phyloP scores from a whole-genome alignment of 306 rosid genomes.

The Arachis hypogaea region DNA sequence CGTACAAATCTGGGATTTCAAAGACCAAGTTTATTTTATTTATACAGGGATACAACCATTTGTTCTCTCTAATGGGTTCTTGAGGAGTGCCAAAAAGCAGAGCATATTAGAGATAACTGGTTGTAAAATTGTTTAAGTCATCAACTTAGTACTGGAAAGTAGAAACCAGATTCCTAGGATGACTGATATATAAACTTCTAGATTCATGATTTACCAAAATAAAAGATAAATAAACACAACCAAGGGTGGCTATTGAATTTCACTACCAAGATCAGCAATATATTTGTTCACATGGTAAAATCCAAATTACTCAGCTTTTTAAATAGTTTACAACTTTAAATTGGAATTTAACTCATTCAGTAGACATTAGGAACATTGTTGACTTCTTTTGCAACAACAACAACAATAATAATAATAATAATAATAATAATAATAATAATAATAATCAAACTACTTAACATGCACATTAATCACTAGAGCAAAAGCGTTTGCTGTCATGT shows the following conservation, averaged over 20 bases:
- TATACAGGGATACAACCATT: too few relatives aligned
- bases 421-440: too few relatives aligned
- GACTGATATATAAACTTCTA: constrained; percentile 1
- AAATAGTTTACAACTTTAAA: constrained; percentile 4
- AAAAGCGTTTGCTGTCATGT: neutral
- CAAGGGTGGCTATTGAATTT: constrained; percentile 12
- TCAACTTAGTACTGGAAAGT: too few relatives aligned
- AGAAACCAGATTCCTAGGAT: too few relatives aligned
- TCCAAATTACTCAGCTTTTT: constrained; percentile 18
- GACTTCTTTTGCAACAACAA: constrained; percentile 3
- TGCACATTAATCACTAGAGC: neutral
- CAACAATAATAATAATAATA: too few relatives aligned
- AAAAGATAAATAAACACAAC: neutral
- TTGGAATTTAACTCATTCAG: constrained; percentile 16
- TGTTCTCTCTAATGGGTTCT: too few relatives aligned
- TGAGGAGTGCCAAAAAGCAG: too few relatives aligned
- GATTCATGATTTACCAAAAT: constrained; percentile 17
- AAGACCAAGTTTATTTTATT: constrained; percentile 8
- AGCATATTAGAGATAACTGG: too few relatives aligned
- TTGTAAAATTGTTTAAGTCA: too few relatives aligned
- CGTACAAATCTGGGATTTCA: neutral
- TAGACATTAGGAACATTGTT: neutral
- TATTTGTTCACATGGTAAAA: neutral
- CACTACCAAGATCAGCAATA: neutral
- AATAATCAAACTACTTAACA: neutral